Evolutionary conservation across 73 alveolate genomes (phyloP), one percentile per base, ranked within the genome.

Genomic region (Paramecium primaurelia): DNA sequence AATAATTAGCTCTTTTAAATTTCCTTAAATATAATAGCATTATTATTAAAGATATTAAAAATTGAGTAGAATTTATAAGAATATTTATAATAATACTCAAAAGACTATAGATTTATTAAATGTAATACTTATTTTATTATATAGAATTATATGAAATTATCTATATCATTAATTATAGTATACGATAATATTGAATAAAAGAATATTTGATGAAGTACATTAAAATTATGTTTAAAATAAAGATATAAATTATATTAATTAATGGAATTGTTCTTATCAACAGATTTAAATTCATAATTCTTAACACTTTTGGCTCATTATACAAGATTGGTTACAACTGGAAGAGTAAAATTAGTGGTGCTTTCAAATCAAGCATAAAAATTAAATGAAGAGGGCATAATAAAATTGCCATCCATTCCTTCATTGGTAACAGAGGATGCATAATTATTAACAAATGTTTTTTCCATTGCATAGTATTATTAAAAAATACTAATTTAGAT

Each of bases 341-440:
- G 73, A 22, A 80, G 91, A 80, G 91, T 80, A 30, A 80, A 80
- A 47, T 16, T 49, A 10, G 51, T 80, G 25, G 75, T 25, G 58
- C 44, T 80, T 32, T 45, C 77, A 25, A 10, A 40, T 32, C 16
- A 80, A 49, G 73, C 91, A 10, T 80, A 16, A 80, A 80, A 80
- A 49, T 44, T 80, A 47, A 80, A 42, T 44, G 64, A 80, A 22
- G 71, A 80, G 7, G 91, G 91, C 3, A 14, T 45, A 9, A 7
- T 80, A 40, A 80, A 80, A 80, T 26, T 80, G 6, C 91, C 91
- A 2, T 36, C 87, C 4, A 80, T 80, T 80, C 91, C 91, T 16
- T 80, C 91, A 5, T 45, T 80, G 32, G 47, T 80, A 30, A 80
- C 91, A 49, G 91, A 80, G 54, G 91, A 80, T 80, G 91, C 64